Evolutionary conservation across 2,329 filamentous ascomycete species (phyloP).

Genomic region (Macrophomina pseudophaseolina): DNA sequence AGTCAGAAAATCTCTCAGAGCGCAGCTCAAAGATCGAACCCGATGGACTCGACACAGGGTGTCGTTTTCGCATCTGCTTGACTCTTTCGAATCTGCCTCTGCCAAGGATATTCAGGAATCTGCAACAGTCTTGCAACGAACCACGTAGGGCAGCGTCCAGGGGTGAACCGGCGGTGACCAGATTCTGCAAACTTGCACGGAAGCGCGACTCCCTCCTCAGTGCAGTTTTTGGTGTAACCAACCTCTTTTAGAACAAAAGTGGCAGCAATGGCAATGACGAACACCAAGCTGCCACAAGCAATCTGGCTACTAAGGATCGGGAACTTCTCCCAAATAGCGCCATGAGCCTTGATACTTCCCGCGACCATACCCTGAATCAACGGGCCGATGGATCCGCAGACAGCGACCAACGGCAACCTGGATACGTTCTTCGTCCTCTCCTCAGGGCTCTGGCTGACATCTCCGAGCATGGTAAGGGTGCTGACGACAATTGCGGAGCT

Average conservation of each 20-base stretch:
- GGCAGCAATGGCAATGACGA: slow-evolving; percentile 48
- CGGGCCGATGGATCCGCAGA: slow-evolving; percentile 53
- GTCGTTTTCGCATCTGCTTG: neutral
- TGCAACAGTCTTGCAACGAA: neutral
- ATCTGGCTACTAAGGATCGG: slow-evolving; percentile 52
- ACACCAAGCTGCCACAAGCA: slow-evolving; percentile 49
- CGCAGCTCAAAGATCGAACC: neutral
- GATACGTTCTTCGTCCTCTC: slow-evolving; percentile 50
- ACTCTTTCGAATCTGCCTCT: neutral
- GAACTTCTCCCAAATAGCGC: slow-evolving; percentile 50
- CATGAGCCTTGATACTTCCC: slow-evolving; percentile 47
- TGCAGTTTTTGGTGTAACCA: slow-evolving; percentile 9
- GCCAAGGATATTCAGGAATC: too few species aligned
- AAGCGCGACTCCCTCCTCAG: neutral
- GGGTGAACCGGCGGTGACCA: neutral
- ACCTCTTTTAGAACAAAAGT: slow-evolving; percentile 50
- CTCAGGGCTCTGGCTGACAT: slow-evolving; percentile 45
- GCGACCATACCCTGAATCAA: slow-evolving; percentile 51
- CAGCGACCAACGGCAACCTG: slow-evolving; percentile 50
- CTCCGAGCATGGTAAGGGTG: slow-evolving; percentile 54
- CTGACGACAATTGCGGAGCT: slow-evolving; percentile 53
- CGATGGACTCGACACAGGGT: neutral
- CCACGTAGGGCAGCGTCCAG: neutral
- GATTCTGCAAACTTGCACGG: neutral
- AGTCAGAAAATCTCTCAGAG: neutral